Conservation (phyloP, 768 basidiomycete genomes). For the Cyclocybe aegerita region DNA sequence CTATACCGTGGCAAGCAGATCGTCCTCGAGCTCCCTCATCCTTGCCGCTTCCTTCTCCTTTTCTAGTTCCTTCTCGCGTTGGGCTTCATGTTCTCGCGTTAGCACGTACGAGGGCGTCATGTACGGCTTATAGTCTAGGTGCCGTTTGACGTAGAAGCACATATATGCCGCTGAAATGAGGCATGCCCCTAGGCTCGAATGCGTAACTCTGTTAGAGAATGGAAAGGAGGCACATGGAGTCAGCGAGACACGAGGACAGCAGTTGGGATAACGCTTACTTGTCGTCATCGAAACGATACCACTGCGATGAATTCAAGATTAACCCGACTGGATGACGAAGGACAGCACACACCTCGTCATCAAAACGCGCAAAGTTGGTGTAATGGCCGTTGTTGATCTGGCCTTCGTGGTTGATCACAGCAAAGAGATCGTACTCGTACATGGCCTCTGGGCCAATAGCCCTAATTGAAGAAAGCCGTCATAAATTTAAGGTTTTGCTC, state of each 20-base stretch:
- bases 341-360: slow-evolving; percentile 68
- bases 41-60: slow-evolving; percentile 48
- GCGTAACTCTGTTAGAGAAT: slow-evolving; percentile 55
- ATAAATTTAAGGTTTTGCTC: background rate
- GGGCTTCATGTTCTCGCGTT: slow-evolving; percentile 64
- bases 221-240: background rate
- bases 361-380: slow-evolving; percentile 80
- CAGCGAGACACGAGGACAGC: background rate
- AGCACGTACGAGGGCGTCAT: slow-evolving; percentile 67
- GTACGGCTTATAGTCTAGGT: slow-evolving; percentile 79
- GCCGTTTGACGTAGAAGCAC: slow-evolving; percentile 93
- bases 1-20: slow-evolving; percentile 51
- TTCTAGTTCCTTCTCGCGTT: slow-evolving; percentile 43
- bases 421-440: slow-evolving; percentile 90
- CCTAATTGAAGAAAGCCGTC: background rate
- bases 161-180: slow-evolving; percentile 82
- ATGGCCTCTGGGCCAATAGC: slow-evolving; percentile 55
- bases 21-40: slow-evolving; percentile 68
- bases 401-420: slow-evolving; percentile 93
- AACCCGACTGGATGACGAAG: background rate
- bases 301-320: slow-evolving; percentile 42
- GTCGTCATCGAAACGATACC: slow-evolving; percentile 95
- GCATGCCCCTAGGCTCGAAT: slow-evolving; percentile 65
- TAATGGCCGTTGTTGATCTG: slow-evolving; percentile 95
- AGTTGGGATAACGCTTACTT: slow-evolving; percentile 51